These are phyloP conservation scores for Adiantum capillusveneris DNA, from an alignment of 75 land plant species.

Conservation along the genomic window DNA sequence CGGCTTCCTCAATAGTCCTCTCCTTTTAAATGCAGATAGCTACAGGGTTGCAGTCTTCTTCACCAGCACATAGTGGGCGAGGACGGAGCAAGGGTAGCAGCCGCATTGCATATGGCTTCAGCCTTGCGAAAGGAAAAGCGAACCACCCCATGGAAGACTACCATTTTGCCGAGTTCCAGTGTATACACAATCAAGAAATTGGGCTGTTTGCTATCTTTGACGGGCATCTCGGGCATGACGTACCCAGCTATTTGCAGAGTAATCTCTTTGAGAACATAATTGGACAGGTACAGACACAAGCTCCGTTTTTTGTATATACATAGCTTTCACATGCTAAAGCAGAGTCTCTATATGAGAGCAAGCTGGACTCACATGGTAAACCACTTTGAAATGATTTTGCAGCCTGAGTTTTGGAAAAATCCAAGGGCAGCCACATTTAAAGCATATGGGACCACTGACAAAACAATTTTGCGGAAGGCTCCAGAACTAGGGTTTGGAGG, in stretches of 20 bases:
- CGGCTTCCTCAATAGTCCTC: too few relatives aligned
- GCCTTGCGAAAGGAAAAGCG: constrained; percentile 64
- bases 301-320: neutral
- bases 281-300: constrained; percentile 22
- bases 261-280: constrained; percentile 61
- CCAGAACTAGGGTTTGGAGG: constrained; percentile 68
- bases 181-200: constrained; percentile 37
- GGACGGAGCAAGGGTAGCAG: constrained; percentile 44
- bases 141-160: constrained; percentile 85
- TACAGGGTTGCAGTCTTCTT: constrained; percentile 25
- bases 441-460: constrained; percentile 42
- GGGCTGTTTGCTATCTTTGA: constrained; percentile 79
- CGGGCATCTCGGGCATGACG: constrained; percentile 68
- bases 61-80: constrained; percentile 36
- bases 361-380: too few relatives aligned
- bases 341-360: too few relatives aligned
- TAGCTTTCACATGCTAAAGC: too few relatives aligned
- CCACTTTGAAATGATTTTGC: neutral
- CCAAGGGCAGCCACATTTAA: constrained; percentile 49
- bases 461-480: constrained; percentile 32
- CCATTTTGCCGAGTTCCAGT: constrained; percentile 47
- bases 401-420: constrained; percentile 47
- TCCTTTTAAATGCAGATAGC: constrained; percentile 6
- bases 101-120: constrained; percentile 47
- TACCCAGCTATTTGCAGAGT: constrained; percentile 56